These are phyloP conservation scores for Sporothrix brasiliensis DNA, from an alignment of 2,329 filamentous ascomycete species.

Conservation along the genomic window DNA sequence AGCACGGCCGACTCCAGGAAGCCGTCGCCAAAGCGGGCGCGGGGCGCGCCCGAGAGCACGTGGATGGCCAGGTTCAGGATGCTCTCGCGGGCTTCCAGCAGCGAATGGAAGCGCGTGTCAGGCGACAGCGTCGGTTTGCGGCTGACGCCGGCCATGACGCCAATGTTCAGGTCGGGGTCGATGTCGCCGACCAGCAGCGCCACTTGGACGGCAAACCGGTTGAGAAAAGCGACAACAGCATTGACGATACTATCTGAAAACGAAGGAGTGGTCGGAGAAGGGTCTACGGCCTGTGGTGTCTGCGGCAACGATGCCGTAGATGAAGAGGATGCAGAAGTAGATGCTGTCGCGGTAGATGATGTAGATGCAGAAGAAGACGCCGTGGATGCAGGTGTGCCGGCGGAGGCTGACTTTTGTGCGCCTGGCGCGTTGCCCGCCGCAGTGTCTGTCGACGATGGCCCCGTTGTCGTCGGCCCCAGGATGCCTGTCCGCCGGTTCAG, in stretches of 20 bases:
- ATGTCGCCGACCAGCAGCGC: constrained; percentile 30
- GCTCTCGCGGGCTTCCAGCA: constrained; percentile 27
- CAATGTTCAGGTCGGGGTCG: constrained; percentile 1
- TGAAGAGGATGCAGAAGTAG: neutral
- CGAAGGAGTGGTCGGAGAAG: neutral
- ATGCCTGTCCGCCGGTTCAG: constrained; percentile 18
- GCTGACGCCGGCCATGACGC: neutral
- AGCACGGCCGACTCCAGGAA: too few relatives aligned
- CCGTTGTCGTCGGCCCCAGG: neutral
- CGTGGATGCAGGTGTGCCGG: neutral
- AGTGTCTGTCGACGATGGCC: neutral
- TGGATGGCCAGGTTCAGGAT: constrained; percentile 24
- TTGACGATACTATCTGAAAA: constrained; percentile 23
- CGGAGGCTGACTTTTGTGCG: too few relatives aligned
- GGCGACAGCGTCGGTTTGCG: neutral
- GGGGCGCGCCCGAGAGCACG: neutral
- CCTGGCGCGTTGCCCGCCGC: neutral
- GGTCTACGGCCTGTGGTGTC: neutral
- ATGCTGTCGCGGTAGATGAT: neutral
- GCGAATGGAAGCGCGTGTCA: neutral
- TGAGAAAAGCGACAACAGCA: constrained; percentile 30
- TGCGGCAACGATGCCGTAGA: too few relatives aligned
- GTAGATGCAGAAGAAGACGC: neutral
- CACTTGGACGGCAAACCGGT: constrained; percentile 32
- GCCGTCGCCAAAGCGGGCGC: constrained; percentile 1